Conservation (phyloP, 2,329 filamentous ascomycete genomes). For the Talaromyces sp. region DNA sequence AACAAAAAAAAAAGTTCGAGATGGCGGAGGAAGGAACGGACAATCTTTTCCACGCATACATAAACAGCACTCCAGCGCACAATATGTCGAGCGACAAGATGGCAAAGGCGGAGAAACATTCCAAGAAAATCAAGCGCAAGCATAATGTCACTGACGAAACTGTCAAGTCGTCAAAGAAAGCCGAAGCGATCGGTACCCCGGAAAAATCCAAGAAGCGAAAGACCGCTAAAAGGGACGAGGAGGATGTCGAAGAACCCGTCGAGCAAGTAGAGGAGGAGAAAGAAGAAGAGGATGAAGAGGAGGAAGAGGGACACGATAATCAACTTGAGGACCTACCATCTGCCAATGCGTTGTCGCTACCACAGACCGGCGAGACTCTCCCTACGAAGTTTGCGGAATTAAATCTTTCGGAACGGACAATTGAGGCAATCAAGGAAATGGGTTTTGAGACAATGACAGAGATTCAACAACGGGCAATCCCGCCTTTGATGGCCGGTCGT, state of each 20-base stretch:
- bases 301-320: constrained; percentile 36
- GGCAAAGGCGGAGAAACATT: constrained; percentile 36
- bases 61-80: not conserved
- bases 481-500: constrained; percentile 78
- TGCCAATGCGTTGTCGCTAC: constrained; percentile 50
- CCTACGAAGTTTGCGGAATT: constrained; percentile 67
- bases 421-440: constrained; percentile 86
- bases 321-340: constrained; percentile 51
- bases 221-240: constrained; percentile 10
- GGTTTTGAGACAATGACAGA: constrained; percentile 93
- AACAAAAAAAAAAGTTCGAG: constrained; percentile 13
- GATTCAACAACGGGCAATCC: constrained; percentile 93
- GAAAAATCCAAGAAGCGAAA: constrained; percentile 28
- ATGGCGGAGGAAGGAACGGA: not conserved
- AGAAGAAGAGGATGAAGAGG: constrained; percentile 37
- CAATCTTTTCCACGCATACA: not conserved
- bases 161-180: constrained; percentile 21
- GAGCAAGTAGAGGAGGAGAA: constrained; percentile 20
- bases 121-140: constrained; percentile 48
- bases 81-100: constrained; percentile 33
- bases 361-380: constrained; percentile 60
- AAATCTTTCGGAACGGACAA: constrained; percentile 80
- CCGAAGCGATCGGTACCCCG: constrained; percentile 28
- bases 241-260: not conserved
- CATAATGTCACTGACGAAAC: constrained; percentile 30